A percentile compares a stretch with the other conserved stretches of the same genome.
Evolutionary conservation across 306 rosid genomes (phyloP).

Genomic region (Castanea crenata): DNA sequence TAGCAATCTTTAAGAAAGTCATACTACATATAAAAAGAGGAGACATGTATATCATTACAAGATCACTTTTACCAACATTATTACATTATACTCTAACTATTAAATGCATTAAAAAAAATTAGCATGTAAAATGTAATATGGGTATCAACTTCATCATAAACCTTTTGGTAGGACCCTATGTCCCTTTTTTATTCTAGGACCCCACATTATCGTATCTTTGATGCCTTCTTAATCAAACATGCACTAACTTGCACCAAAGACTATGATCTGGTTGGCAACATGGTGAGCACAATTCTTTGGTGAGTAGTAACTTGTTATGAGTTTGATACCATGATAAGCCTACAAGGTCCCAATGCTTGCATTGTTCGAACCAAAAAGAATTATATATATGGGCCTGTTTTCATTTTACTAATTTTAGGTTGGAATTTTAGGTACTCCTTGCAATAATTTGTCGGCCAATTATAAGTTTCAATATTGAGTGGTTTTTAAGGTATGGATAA

Average conservation of each 20-base stretch:
- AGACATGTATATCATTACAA: constrained; percentile 39
- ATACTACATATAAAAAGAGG: constrained; percentile 33
- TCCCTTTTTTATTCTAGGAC: constrained; percentile 8
- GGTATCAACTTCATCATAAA: constrained; percentile 13
- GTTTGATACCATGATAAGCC: constrained; percentile 54
- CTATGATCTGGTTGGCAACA: constrained; percentile 56
- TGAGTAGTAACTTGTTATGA: constrained; percentile 32
- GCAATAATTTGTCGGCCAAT: constrained; percentile 31
- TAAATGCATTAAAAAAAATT: constrained; percentile 9
- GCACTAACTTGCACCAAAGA: constrained; percentile 23
- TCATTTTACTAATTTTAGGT: constrained; percentile 25
- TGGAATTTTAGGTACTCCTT: constrained; percentile 29
- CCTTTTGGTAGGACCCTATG: constrained; percentile 20
- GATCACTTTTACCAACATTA: constrained; percentile 43
- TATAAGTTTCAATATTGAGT: background rate
- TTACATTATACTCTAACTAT: constrained; percentile 22
- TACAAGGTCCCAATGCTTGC: constrained; percentile 43
- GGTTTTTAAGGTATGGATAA: constrained; percentile 28
- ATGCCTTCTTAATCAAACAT: constrained; percentile 34
- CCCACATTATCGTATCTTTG: constrained; percentile 46
- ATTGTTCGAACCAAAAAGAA: constrained; percentile 32
- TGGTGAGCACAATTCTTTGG: constrained; percentile 44
- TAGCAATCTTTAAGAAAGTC: constrained; percentile 23
- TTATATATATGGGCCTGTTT: constrained; percentile 6
- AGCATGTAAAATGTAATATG: background rate